Conservation (phyloP, 2,329 filamentous ascomycete species). For the Colletotrichum truncatum region DNA sequence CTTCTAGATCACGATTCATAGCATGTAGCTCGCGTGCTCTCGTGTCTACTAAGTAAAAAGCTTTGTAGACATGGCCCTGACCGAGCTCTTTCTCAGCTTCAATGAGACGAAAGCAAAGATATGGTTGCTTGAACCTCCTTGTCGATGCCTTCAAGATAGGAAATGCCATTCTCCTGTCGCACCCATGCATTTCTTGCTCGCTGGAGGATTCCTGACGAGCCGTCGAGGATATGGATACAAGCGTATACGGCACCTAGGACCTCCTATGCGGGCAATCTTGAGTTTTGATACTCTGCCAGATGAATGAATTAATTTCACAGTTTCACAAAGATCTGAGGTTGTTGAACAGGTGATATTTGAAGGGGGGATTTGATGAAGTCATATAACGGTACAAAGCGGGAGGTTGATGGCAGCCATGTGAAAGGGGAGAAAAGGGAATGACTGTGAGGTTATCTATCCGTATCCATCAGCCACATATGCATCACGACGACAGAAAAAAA, state of each 20-base stretch:
- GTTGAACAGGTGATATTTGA: too few species aligned
- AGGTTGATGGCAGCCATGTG: too few species aligned
- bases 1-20: background rate
- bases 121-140: background rate
- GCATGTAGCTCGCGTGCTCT: background rate
- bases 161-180: background rate
- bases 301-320: too few species aligned
- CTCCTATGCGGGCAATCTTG: too few species aligned
- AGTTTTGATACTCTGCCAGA: too few species aligned
- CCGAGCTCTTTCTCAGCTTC: background rate
- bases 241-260: background rate
- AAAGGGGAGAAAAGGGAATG: too few species aligned
- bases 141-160: background rate
- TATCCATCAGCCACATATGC: too few species aligned
- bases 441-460: too few species aligned
- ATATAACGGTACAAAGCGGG: too few species aligned
- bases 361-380: too few species aligned
- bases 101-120: background rate
- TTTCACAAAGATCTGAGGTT: too few species aligned
- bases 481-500: too few species aligned
- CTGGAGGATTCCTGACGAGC: background rate
- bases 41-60: background rate
- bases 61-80: background rate
- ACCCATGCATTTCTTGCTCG: background rate
- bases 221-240: background rate